Base-by-base conservation (phyloP, 169 alveolate species). In the Cystoisospora suis region DNA sequence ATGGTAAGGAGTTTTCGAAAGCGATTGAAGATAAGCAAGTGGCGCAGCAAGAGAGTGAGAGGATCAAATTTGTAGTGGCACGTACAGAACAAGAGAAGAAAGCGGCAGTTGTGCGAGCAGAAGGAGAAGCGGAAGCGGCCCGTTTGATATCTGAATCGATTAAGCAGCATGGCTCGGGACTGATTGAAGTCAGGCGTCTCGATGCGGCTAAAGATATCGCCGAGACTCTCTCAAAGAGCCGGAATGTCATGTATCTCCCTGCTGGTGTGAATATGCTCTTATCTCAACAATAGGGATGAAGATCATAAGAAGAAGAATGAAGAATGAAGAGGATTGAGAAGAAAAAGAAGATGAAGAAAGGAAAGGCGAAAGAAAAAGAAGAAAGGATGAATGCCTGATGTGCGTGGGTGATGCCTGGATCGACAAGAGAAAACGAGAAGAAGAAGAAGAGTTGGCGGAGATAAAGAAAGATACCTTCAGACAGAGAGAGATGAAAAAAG, bases 61-160 rank as follows among this genome's bases (percentile, higher is more conserved):
- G 99, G 77, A 98, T 98, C 49, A 98, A 98, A 95, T 98, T 97
- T 90, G 92, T 98, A 65, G 99, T 98, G 34, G 98, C 97, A 90
- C 96, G 97, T 95, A 98, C 98, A 23, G 98, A 97, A 85, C 99
- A 98, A 90, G 99, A 98, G 93, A 98, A 97, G 95, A 96, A 96
- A 75, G 98, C 99, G 44, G 98, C 99, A 17, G 98, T 98, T 44
- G 98, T 98, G 38, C 97, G 94, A 85, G 99, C 99, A 1, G 97
- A 97, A 93, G 99, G 99, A 70, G 99, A 98, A 95, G 99, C 99
- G 38, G 97, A 97, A 92, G 99, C 99, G n/a, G 99, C 99, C n/a
- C 97, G 97, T 79, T 93, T 96, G 65, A 97, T 98, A 47, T 97
- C 99, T 47, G 95, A 97, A 46, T 99, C 99, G 32, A 96, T 98